A percentile compares a stretch with the other conserved stretches of the same genome.
Evolutionary conservation across 1,284 basidiomycete genomes (phyloP).

Genomic region (Phellopilus nigrolimitatus): DNA sequence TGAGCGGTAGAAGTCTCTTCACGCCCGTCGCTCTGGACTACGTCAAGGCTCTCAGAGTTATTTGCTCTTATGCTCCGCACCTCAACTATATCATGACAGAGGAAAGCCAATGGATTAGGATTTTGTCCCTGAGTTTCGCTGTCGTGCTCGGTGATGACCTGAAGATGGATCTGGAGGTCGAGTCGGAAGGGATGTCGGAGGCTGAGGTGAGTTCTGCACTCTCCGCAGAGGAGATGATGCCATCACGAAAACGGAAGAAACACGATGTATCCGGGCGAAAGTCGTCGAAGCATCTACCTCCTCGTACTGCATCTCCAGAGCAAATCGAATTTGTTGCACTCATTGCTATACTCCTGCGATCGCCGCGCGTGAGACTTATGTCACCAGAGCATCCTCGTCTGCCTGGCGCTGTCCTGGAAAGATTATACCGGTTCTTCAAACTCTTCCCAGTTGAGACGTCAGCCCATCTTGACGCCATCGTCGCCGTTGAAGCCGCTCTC

Average conservation of each 20-base stretch:
- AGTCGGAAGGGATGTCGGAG: conserved; percentile 29
- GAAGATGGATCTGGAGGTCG: conserved; percentile 35
- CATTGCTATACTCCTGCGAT: conserved; percentile 60
- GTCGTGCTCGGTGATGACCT: conserved; percentile 66
- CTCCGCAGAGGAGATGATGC: conserved; percentile 23
- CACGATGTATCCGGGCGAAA: neutral
- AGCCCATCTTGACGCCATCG: conserved; percentile 69
- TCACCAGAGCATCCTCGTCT: conserved; percentile 35
- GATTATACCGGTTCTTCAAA: conserved; percentile 63
- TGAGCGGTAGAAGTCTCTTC: conserved; percentile 53
- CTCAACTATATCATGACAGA: conserved; percentile 62
- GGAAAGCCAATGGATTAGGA: conserved; percentile 57
- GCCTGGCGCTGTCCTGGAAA: conserved; percentile 52
- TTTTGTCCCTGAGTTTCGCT: conserved; percentile 74
- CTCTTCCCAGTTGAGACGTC: conserved; percentile 66
- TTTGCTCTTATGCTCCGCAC: conserved; percentile 69
- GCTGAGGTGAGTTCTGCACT: conserved; percentile 24
- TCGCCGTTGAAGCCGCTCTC: conserved; percentile 63
- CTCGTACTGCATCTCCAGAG: conserved; percentile 44
- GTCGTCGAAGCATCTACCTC: conserved; percentile 16
- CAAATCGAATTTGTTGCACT: conserved; percentile 70
- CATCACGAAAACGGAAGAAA: conserved; percentile 8
- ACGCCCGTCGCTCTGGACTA: conserved; percentile 74
- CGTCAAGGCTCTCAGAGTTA: conserved; percentile 66
- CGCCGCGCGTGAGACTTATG: conserved; percentile 53